Evolutionary conservation across 2,329 filamentous ascomycete genomes (phyloP).

Genomic region (Biscogniauxia mediterranea): DNA sequence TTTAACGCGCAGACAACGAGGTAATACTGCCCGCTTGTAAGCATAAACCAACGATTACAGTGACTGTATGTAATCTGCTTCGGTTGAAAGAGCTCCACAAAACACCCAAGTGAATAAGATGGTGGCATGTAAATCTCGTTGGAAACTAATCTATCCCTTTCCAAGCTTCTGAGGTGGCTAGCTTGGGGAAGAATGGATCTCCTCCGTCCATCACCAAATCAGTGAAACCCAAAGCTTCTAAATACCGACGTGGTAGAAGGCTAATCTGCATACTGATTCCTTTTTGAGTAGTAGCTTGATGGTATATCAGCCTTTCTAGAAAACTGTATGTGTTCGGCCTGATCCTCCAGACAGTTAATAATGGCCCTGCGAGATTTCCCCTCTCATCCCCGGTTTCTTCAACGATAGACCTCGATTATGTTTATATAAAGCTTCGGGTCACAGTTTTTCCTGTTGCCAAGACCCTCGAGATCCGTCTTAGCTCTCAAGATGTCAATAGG

Average conservation of each 20-base stretch:
- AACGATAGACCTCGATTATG: slow-evolving; percentile 16
- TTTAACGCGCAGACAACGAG: slow-evolving; percentile 28
- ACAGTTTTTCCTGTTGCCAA: slow-evolving; percentile 9
- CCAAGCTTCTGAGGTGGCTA: slow-evolving; percentile 21
- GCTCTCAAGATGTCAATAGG: slow-evolving; percentile 23
- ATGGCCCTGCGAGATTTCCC: slow-evolving; percentile 2
- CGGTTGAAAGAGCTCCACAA: slow-evolving; percentile 19
- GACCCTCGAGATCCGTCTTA: slow-evolving; percentile 8
- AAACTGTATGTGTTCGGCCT: slow-evolving; percentile 27
- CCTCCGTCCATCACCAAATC: slow-evolving; percentile 28
- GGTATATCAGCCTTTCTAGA: slow-evolving; percentile 30
- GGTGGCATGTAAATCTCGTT: slow-evolving; percentile 25
- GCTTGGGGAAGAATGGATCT: slow-evolving; percentile 21
- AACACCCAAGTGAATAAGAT: slow-evolving; percentile 21
- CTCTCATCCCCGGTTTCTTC: slow-evolving; percentile 1
- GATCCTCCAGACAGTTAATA: slow-evolving; percentile 27
- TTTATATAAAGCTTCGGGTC: slow-evolving; percentile 14
- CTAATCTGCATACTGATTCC: slow-evolving; percentile 14
- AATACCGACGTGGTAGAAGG: slow-evolving; percentile 17
- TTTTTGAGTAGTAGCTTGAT: slow-evolving; percentile 30
- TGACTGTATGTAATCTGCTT: neutral
- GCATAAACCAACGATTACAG: slow-evolving; percentile 25
- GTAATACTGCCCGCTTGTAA: slow-evolving; percentile 30
- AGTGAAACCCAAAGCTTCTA: slow-evolving; percentile 31
- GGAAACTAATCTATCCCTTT: slow-evolving; percentile 33